Conservation (phyloP, 768 basidiomycete genomes). For the Boletus subcaerulescens region DNA sequence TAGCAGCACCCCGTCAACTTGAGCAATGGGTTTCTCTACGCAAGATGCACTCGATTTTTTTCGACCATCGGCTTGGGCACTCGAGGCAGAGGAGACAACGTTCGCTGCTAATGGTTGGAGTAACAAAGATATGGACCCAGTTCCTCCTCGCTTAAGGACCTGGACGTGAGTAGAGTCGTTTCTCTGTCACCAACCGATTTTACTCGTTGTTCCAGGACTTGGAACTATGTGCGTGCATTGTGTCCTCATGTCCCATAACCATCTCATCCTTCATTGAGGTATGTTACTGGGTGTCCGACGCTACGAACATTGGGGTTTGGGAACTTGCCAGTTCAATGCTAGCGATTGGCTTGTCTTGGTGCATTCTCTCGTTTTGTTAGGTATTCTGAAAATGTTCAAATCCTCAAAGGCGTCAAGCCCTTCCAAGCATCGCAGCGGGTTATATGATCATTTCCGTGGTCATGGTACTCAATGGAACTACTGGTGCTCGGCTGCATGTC, state of each 20-base stretch:
- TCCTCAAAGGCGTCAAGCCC: slow-evolving; percentile 54
- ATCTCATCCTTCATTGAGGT: slow-evolving; percentile 12
- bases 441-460: slow-evolving; percentile 69
- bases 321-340: slow-evolving; percentile 67
- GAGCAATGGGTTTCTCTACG: slow-evolving; percentile 6
- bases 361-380: neutral
- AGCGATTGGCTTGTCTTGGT: slow-evolving; percentile 72
- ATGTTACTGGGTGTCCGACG: slow-evolving; percentile 33
- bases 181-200: neutral
- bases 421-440: slow-evolving; percentile 67
- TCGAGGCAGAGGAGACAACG: slow-evolving; percentile 34
- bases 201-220: slow-evolving; percentile 30
- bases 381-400: neutral
- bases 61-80: slow-evolving; percentile 20
- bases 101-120: slow-evolving; percentile 64
- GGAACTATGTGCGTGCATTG: slow-evolving; percentile 62
- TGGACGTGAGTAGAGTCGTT: slow-evolving; percentile 42
- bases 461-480: slow-evolving; percentile 76
- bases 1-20: neutral
- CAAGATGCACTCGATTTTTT: slow-evolving; percentile 5
- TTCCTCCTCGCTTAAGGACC: slow-evolving; percentile 54
- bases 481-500: slow-evolving; percentile 73
- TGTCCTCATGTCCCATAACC: slow-evolving; percentile 27
- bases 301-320: slow-evolving; percentile 43
- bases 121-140: slow-evolving; percentile 79